Evolutionary conservation across 2,329 filamentous ascomycete species (phyloP).

Genomic region (Dothiorella sarmentorum): DNA sequence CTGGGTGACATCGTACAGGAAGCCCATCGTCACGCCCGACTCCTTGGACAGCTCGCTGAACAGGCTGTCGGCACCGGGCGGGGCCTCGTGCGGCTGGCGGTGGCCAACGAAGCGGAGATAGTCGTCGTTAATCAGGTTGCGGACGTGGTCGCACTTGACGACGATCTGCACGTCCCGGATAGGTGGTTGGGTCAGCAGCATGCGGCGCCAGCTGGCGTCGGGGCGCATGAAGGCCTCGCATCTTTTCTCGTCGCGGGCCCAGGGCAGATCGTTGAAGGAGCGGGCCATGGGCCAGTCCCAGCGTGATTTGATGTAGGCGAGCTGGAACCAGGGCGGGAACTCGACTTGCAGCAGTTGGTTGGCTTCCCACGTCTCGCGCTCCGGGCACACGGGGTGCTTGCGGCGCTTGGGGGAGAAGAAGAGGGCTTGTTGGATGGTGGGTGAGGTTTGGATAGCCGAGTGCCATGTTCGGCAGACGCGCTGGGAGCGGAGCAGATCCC

Average conservation of each 20-base stretch:
- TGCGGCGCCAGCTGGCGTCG: slow-evolving; percentile 15
- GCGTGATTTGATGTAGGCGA: neutral
- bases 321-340: slow-evolving; percentile 4
- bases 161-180: slow-evolving; percentile 1
- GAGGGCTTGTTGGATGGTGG: slow-evolving; percentile 8
- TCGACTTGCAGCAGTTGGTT: neutral
- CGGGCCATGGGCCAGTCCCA: slow-evolving; percentile 7
- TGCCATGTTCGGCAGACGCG: slow-evolving; percentile 13
- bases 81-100: neutral
- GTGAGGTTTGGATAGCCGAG: slow-evolving; percentile 9
- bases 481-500: slow-evolving; percentile 7
- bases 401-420: slow-evolving; percentile 1
- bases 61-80: neutral
- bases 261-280: neutral
- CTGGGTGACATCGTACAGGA: slow-evolving; percentile 2
- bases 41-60: neutral
- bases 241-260: neutral
- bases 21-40: neutral
- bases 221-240: neutral
- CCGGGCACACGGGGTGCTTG: neutral
- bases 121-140: neutral
- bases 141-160: slow-evolving; percentile 2
- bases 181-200: slow-evolving; percentile 14
- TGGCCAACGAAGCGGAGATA: neutral
- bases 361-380: neutral